These are phyloP conservation scores for Dendrobium chrysotoxum DNA, from an alignment of 106 monocot genomes.

Conservation along the genomic window DNA sequence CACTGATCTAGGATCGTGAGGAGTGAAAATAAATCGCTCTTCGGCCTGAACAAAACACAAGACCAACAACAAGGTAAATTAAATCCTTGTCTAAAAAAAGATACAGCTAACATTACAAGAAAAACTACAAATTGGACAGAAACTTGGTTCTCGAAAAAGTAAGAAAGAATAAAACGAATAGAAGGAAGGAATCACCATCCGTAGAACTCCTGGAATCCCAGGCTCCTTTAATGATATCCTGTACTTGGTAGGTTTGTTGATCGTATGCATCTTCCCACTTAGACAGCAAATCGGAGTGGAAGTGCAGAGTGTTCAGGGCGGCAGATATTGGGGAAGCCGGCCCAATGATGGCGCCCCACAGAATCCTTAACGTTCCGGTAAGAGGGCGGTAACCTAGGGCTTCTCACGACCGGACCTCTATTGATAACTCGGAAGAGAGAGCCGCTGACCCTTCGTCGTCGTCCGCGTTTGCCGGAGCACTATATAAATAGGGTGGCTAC, in stretches of 20 bases:
- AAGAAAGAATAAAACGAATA: not conserved
- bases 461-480: too few relatives aligned
- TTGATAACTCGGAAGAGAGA: too few relatives aligned
- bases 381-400: not conserved
- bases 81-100: not conserved
- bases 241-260: conserved; percentile 56
- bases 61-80: not conserved
- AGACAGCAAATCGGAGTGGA: not conserved
- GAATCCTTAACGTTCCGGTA: not conserved
- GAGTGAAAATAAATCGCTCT: conserved; percentile 59
- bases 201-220: conserved; percentile 67
- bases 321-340: not conserved
- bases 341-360: not conserved
- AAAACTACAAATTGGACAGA: not conserved
- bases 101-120: not conserved
- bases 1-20: conserved; percentile 69
- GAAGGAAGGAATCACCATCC: conserved; percentile 39
- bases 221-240: conserved; percentile 75
- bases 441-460: too few relatives aligned
- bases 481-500: too few relatives aligned
- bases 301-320: not conserved
- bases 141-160: not conserved
- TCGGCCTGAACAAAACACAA: conserved; percentile 55
- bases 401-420: too few relatives aligned
- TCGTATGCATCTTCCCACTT: conserved; percentile 31